phyloP scores from a whole-genome alignment of 345 rosid genomes.

The Melaleuca alternifolia region DNA sequence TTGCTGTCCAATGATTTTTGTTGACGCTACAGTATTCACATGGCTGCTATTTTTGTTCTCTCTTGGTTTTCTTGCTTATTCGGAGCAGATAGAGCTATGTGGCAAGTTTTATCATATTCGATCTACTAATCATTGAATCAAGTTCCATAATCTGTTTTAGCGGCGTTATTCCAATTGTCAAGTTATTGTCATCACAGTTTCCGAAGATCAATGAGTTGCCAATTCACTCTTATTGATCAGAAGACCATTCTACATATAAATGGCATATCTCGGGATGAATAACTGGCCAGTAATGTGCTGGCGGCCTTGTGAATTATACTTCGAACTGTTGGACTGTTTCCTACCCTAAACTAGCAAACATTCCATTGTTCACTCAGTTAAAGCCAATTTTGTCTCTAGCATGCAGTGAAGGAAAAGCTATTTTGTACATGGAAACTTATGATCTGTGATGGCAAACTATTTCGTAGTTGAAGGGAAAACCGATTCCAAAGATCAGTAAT shows the following conservation, averaged over 20 bases:
- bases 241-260: neutral
- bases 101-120: neutral
- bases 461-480: neutral
- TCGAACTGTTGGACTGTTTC: too few species aligned
- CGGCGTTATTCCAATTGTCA: neutral
- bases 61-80: neutral
- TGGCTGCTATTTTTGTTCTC: too few species aligned
- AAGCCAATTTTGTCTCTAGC: neutral
- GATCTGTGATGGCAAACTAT: neutral
- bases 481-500: neutral
- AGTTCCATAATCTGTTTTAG: neutral
- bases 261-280: too few species aligned
- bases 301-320: too few species aligned
- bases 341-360: neutral
- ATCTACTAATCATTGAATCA: neutral
- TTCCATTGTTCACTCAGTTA: neutral
- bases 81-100: neutral
- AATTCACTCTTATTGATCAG: too few species aligned
- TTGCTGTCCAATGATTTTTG: neutral
- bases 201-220: too few species aligned
- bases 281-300: too few species aligned
- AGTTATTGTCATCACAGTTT: neutral
- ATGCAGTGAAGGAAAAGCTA: neutral
- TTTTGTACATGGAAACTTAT: neutral
- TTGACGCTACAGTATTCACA: neutral